Conservation (phyloP, 2,329 filamentous ascomycete species). For the Neocatenulostroma microsporum region DNA sequence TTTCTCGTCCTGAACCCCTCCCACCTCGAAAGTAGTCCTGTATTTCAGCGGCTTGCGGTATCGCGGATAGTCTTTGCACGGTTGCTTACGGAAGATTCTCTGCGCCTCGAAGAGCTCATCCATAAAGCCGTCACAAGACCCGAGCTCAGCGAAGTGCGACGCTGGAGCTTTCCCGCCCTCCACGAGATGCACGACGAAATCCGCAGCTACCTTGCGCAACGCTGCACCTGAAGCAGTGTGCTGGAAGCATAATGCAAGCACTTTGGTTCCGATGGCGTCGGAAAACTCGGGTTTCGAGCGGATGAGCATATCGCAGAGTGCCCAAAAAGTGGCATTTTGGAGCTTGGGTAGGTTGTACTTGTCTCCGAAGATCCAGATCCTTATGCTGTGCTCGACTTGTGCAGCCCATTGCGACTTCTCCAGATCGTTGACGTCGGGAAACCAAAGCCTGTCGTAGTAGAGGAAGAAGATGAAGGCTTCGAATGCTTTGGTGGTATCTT, state of each 20-base stretch:
- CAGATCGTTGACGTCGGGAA: no score
- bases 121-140: neutral
- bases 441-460: no score
- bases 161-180: no score
- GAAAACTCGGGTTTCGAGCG: no score
- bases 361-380: constrained; percentile 10
- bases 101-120: neutral
- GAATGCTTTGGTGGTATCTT: no score
- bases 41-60: neutral
- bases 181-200: neutral
- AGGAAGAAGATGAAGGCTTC: no score
- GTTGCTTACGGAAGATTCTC: neutral
- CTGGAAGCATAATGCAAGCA: neutral
- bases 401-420: neutral
- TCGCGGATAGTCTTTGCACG: neutral
- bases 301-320: constrained; percentile 1
- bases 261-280: neutral
- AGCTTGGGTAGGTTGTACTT: constrained; percentile 2
- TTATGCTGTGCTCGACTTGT: constrained; percentile 4
- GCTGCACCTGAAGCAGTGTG: neutral
- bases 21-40: neutral
- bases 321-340: constrained; percentile 7
- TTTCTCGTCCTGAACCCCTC: neutral
- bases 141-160: neutral
- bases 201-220: neutral